Evolutionary conservation across 768 basidiomycete genomes (phyloP).

Genomic region (Mycena vitilis): DNA sequence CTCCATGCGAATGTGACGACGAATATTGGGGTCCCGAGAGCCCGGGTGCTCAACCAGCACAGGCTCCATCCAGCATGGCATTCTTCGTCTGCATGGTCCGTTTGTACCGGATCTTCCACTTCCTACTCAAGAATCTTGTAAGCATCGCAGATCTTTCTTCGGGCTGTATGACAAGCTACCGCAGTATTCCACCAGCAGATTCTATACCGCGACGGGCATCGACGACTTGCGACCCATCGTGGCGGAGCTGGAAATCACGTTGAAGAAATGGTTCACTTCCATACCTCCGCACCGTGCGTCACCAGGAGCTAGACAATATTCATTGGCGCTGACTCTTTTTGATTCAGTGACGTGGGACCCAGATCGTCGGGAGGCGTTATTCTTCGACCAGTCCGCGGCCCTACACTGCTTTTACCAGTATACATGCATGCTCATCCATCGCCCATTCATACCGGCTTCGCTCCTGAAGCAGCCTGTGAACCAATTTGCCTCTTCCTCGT

Average conservation of each 20-base stretch:
- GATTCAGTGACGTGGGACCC: neutral
- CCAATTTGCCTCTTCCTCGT: neutral
- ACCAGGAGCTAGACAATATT: too few relatives aligned
- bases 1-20: constrained; percentile 12
- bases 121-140: constrained; percentile 6
- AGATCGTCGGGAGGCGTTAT: neutral
- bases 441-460: neutral
- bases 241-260: neutral
- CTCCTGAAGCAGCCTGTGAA: neutral
- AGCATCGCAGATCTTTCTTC: neutral
- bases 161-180: neutral
- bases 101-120: neutral
- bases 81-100: constrained; percentile 15
- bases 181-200: constrained; percentile 4
- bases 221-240: neutral
- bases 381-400: constrained; percentile 22
- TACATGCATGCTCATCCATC: constrained; percentile 7
- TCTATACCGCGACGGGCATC: neutral
- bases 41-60: neutral
- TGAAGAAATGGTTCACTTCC: constrained; percentile 11
- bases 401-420: constrained; percentile 9
- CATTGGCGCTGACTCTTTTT: too few relatives aligned
- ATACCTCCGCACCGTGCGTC: constrained; percentile 17
- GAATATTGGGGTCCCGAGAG: neutral
- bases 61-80: neutral